Conservation (phyloP, 139 green algal species). For the Picochlorum sp. region DNA sequence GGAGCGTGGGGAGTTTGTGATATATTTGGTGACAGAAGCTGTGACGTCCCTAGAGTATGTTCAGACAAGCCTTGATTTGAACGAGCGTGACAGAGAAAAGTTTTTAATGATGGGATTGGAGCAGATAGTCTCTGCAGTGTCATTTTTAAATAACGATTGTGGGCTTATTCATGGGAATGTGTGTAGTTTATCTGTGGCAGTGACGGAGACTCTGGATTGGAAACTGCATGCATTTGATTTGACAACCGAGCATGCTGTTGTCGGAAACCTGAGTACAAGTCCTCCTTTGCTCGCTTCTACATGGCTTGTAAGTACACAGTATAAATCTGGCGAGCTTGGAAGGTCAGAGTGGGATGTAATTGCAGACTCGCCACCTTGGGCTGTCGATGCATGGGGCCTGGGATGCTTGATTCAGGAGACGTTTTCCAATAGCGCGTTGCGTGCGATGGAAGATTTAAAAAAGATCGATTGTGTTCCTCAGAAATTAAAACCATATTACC, state of each 20-base stretch:
- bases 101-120: constrained; percentile 85
- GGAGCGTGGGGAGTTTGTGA: constrained; percentile 47
- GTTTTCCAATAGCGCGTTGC: constrained; percentile 47
- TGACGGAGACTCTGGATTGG: constrained; percentile 89
- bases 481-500: constrained; percentile 46
- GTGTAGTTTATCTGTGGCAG: constrained; percentile 72
- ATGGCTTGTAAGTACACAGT: constrained; percentile 67
- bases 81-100: constrained; percentile 45
- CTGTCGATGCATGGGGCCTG: constrained; percentile 94
- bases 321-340: constrained; percentile 81
- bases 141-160: constrained; percentile 95
- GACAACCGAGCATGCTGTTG: constrained; percentile 57
- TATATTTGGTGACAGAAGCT: constrained; percentile 82
- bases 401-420: constrained; percentile 90
- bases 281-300: constrained; percentile 32
- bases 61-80: neutral
- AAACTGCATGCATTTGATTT: constrained; percentile 90
- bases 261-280: neutral
- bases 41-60: constrained; percentile 50
- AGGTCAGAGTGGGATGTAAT: constrained; percentile 75
- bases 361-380: constrained; percentile 65
- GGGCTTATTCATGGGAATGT: constrained; percentile 89
- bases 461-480: constrained; percentile 66
- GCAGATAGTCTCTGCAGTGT: constrained; percentile 77
- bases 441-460: constrained; percentile 65